phyloP scores from a whole-genome alignment of 148 eudicot species.

The Vaccinium corymbosum region DNA sequence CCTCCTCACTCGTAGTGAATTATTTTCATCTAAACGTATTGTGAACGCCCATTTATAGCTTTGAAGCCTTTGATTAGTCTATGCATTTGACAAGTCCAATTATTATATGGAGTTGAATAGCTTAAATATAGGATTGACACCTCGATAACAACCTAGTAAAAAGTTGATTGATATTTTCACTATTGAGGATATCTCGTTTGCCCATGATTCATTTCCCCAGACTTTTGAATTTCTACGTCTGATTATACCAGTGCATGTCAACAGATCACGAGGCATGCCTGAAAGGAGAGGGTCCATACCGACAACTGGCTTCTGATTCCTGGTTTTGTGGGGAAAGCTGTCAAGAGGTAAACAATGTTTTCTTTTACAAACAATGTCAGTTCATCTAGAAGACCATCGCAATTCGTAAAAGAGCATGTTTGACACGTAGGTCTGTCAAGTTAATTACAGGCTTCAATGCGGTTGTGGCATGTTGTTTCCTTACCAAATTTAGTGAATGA shows the following conservation, averaged over 20 bases:
- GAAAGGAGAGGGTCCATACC: constrained; percentile 29
- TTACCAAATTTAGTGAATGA: neutral
- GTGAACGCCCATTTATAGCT: neutral
- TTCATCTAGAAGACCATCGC: neutral
- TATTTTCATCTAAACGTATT: neutral
- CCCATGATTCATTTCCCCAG: constrained; percentile 5
- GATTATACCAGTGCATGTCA: constrained; percentile 27
- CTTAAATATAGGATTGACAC: constrained; percentile 4
- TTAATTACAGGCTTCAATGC: neutral
- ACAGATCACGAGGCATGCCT: constrained; percentile 78
- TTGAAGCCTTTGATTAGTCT: neutral
- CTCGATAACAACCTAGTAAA: neutral
- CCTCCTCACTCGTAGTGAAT: constrained; percentile 17
- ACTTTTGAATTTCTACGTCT: neutral
- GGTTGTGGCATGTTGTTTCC: neutral
- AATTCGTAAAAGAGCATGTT: neutral
- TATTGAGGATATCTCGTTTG: neutral
- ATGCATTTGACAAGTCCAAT: neutral
- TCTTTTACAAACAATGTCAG: neutral
- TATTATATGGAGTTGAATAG: neutral
- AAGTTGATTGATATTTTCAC: neutral
- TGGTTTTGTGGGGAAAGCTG: constrained; percentile 80
- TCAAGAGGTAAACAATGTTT: constrained; percentile 50
- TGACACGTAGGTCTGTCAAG: constrained; percentile 6
- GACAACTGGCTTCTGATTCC: constrained; percentile 35